Evolutionary conservation across 768 basidiomycete species (phyloP).

Genomic region (Phylloporus rhodoxanthus): DNA sequence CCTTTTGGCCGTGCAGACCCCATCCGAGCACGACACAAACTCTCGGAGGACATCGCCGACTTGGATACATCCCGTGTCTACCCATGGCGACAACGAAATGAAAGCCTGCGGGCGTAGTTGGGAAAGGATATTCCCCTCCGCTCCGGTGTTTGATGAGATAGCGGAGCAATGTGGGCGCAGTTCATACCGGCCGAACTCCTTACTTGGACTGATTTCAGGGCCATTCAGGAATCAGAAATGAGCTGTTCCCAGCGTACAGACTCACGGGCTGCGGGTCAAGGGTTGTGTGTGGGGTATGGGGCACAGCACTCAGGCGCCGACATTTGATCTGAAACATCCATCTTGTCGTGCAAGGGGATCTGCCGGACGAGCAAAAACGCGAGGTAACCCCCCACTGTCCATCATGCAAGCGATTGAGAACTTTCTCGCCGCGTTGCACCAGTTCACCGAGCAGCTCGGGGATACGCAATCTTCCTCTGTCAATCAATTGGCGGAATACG

Average conservation of each 20-base stretch:
- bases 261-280: conserved; percentile 69
- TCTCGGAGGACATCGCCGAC: conserved; percentile 7
- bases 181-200: conserved; percentile 70
- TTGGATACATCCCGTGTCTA: conserved; percentile 12
- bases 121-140: conserved; percentile 1
- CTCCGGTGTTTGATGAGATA: conserved; percentile 47
- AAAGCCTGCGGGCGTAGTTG: conserved; percentile 13
- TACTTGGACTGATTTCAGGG: conserved; percentile 50
- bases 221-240: conserved; percentile 55
- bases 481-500: conserved; percentile 22
- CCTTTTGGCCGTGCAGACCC: conserved; percentile 16
- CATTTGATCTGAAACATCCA: conserved; percentile 53
- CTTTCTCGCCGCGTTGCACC: conserved; percentile 27
- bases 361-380: conserved; percentile 16
- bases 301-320: conserved; percentile 43
- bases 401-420: conserved; percentile 31
- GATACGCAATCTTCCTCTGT: conserved; percentile 2
- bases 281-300: conserved; percentile 38
- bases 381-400: conserved; percentile 12
- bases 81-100: conserved; percentile 17
- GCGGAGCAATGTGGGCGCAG: conserved; percentile 53
- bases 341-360: conserved; percentile 37
- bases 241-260: conserved; percentile 62
- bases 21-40: conserved; percentile 23
- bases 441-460: conserved; percentile 12